phyloP scores from a whole-genome alignment of 352 stramenopile species.

The Globisporangium paroecandrum region DNA sequence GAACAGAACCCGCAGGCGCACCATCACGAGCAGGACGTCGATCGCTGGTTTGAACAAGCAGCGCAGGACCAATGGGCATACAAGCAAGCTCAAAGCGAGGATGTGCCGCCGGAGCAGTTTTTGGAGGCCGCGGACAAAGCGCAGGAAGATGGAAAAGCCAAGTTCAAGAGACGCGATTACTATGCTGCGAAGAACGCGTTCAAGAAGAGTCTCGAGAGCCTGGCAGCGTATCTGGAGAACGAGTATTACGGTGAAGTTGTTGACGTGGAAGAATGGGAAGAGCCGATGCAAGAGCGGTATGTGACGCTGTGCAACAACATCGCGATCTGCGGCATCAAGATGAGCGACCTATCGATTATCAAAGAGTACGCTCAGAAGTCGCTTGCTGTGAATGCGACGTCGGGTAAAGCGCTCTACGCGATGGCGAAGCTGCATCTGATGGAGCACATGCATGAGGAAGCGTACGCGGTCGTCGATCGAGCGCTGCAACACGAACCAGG shows the following conservation, averaged over 20 bases:
- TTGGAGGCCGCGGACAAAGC: conserved; percentile 39
- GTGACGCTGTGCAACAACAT: conserved; percentile 76
- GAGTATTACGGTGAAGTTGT: conserved; percentile 45
- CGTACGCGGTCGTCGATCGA: conserved; percentile 30
- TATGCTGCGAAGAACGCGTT: conserved; percentile 74
- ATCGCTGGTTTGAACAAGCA: conserved; percentile 44
- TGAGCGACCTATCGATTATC: conserved; percentile 47
- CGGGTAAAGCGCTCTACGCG: conserved; percentile 68
- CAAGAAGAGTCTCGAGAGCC: conserved; percentile 33
- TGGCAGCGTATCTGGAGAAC: conserved; percentile 40
- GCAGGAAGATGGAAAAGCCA: conserved; percentile 57
- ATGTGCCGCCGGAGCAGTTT: conserved; percentile 22
- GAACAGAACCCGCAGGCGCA: conserved; percentile 28
- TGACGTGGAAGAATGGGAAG: conserved; percentile 37
- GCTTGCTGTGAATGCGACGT: conserved; percentile 38
- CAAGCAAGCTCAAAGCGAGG: conserved; percentile 14
- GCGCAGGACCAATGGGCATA: conserved; percentile 22
- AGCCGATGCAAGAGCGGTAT: conserved; percentile 37
- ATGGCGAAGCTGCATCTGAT: conserved; percentile 63
- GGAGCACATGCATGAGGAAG: conserved; percentile 55
- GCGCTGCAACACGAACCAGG: conserved; percentile 37
- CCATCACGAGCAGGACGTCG: conserved; percentile 25
- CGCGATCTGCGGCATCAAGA: conserved; percentile 73
- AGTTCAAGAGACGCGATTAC: conserved; percentile 60
- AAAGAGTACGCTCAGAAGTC: conserved; percentile 59